Evolutionary conservation across 306 rosid species (phyloP), one percentile per base, ranked within the genome.

Genomic region (Malus sieversii): DNA sequence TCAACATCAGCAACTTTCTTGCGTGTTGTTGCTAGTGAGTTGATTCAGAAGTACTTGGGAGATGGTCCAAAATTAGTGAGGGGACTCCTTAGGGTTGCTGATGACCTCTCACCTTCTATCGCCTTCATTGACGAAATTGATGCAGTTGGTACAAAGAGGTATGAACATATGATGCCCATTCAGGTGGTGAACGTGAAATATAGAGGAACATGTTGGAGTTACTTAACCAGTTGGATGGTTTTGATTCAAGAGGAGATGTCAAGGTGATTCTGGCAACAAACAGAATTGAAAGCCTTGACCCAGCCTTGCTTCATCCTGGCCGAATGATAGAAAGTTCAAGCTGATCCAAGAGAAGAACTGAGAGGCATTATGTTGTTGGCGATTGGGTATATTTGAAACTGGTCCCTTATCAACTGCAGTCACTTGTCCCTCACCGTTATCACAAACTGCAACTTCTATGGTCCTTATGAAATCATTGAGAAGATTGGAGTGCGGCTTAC

Each of bases 111-210:
- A 61, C 99, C 99, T 38, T 84, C 99, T 16, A 90, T 96, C 75
- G 97, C 92, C 80, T 95, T 95, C 84, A 95, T 95, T 76, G 99
- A 95, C 83, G 99, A 95, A 80, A 95, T 92, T 30, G 99, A 95
- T 78, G 97, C 97, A 42, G 81, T 95, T 65, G 99, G 97, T 81
- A 89, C 97, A 23, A 96, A 92, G 83, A 96, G 98, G 98, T 92
- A 60, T 78, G 64, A 79, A 95, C 97, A 85, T 95, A 95, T 53
- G 99, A 95, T 79, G 99, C 99, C 35, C 96, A 92, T 80, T 92
- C 99, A 4, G 99, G 99, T 66, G 99, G 99, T 76, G 99, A 95
- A 72, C 96, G 99, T 55, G 99, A 92, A 83, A 96, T 92, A 66
- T 97, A 96, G 74, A 88, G 98, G 82, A 96, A 96, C 38, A 92